A percentile compares a stretch with the other conserved stretches of the same genome.
Evolutionary conservation across 768 basidiomycete species (phyloP).

Genomic region (Mycena filopes): DNA sequence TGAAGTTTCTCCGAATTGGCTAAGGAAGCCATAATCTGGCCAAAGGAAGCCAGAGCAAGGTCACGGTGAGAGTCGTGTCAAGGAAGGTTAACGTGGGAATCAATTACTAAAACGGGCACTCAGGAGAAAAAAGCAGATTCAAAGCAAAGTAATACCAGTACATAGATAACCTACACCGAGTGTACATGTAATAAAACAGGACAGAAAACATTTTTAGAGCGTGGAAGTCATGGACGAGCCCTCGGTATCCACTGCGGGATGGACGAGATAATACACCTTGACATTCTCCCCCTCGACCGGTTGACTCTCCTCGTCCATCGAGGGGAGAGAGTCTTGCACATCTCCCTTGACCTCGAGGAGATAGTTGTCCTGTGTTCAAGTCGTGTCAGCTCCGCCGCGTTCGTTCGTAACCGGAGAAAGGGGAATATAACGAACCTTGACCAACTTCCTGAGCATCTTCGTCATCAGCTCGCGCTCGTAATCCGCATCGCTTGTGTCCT

Average conservation of each 20-base stretch:
- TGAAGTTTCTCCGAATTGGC: no score
- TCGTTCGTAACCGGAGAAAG: background rate
- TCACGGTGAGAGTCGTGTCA: no score
- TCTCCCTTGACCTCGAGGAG: conserved; percentile 87
- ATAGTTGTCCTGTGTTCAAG: conserved; percentile 81
- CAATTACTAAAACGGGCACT: no score
- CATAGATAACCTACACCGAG: conserved; percentile 11
- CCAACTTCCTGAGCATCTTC: conserved; percentile 89
- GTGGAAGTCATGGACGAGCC: conserved; percentile 56
- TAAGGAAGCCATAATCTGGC: no score
- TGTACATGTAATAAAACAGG: conserved; percentile 46
- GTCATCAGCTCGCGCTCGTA: conserved; percentile 90
- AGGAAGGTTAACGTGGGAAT: no score
- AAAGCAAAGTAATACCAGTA: conserved; percentile 12
- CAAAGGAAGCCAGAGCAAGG: no score
- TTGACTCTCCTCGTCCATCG: conserved; percentile 69
- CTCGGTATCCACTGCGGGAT: conserved; percentile 87
- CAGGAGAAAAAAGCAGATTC: conserved; percentile 10
- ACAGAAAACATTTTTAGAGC: conserved; percentile 30
- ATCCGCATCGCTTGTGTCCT: conserved; percentile 88
- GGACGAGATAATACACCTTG: conserved; percentile 89
- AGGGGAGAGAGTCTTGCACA: conserved; percentile 81
- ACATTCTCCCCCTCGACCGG: conserved; percentile 65
- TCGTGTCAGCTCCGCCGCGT: conserved; percentile 19
- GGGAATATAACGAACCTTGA: conserved; percentile 71